Base-by-base conservation (phyloP, 495 filamentous ascomycete genomes). In the Lepidopterella palustris region DNA sequence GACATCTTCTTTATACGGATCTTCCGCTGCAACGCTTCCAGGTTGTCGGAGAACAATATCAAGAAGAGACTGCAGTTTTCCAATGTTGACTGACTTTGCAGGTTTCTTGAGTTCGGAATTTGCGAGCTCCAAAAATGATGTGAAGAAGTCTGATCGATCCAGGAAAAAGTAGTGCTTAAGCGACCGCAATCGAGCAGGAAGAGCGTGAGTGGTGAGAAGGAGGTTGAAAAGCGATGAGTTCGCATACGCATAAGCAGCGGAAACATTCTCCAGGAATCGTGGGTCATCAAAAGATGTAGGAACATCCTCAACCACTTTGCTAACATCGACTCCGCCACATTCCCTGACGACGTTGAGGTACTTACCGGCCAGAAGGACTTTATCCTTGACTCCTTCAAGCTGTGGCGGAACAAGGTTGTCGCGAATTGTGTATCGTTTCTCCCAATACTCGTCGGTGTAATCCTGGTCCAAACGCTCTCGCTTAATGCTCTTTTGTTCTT, bases 111-210 rank as follows among this genome's bases (percentile, higher is more conserved):
- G 78, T 70, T 98, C 93, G 0, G 90, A 92, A 20, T 85, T 75
- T 48, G 87, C 84, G 0, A 98, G 84, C 64, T 98, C 93, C 50
- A 97, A 84, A 73, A 98, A 98, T 71, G 96, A 95, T 11, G 90
- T 87, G 74, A 98, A 98, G 73, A 96, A 98, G 68, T 98, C 93
- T 1, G 93, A 97, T 2, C 91, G 86, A 63, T 97, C 92, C 40
- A 97, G 84, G 80, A 98, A 98, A 75, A 97, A 98, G 75, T 98
- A 98, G 72, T 97, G 95, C 73, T 98, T 98, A 21, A 98, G 74
- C 2, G 91, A 96, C 20, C 86, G 81, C 35, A 98, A 79, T 45
- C 93, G 81, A 18, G 87, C 88, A 0, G 92, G 91, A 21, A 98
- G 82, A 4, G 85, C 87, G 70, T 98, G 93, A 8, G 93, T 92